phyloP scores from a whole-genome alignment of 495 filamentous ascomycete species.

The Aspergillus cavernicola region DNA sequence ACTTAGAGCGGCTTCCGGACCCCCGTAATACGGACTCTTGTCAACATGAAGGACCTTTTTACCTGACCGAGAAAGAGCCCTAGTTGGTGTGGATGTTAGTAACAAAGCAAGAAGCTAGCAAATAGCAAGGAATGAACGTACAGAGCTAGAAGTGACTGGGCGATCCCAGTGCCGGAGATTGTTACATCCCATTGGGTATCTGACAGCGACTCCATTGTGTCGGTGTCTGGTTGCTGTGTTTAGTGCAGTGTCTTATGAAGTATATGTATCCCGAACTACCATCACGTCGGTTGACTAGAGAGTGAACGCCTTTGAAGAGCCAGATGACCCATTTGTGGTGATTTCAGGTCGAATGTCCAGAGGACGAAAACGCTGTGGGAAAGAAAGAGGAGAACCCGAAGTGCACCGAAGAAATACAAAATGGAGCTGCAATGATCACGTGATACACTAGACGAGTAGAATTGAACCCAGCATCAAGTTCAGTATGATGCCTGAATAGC shows the following conservation, averaged over 20 bases:
- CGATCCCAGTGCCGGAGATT: constrained; percentile 83
- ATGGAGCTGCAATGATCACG: constrained; percentile 18
- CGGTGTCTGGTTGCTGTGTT: constrained; percentile 16
- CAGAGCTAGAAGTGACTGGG: constrained; percentile 90
- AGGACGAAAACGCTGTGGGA: constrained; percentile 13
- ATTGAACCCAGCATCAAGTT: background rate
- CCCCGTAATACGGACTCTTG: constrained; percentile 82
- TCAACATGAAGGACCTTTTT: constrained; percentile 93
- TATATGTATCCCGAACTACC: constrained; percentile 25
- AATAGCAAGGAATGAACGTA: constrained; percentile 49
- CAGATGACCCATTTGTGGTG: constrained; percentile 26
- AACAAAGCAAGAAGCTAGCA: too few relatives aligned
- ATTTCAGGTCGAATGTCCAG: constrained; percentile 7
- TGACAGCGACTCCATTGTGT: constrained; percentile 71
- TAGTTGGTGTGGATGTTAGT: constrained; percentile 44
- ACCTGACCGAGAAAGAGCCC: constrained; percentile 85
- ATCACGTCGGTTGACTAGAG: constrained; percentile 26
- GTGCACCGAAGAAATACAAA: constrained; percentile 19
- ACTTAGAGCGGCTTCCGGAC: constrained; percentile 79
- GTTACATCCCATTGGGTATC: constrained; percentile 87
- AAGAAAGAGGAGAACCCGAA: constrained; percentile 13
- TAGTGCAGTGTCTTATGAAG: constrained; percentile 23
- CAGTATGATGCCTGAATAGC: background rate
- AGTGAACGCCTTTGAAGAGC: constrained; percentile 22
- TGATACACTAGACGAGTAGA: constrained; percentile 4